These are phyloP conservation scores for Corymbia maculata DNA, from an alignment of 345 rosid genomes.

Conservation along the genomic window DNA sequence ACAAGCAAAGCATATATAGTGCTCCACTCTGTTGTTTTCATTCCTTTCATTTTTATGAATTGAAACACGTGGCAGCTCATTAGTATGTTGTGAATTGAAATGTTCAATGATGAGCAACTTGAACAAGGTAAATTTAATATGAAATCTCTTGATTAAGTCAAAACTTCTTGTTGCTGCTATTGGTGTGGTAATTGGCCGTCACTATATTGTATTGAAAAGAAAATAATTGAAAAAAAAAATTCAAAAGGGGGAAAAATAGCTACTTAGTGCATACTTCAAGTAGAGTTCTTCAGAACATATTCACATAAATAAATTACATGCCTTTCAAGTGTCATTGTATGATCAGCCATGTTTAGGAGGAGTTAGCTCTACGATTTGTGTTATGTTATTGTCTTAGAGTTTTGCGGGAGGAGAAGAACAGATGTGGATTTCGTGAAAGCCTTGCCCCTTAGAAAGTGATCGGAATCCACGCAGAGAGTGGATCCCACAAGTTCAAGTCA, in stretches of 20 bases:
- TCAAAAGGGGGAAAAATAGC: background rate
- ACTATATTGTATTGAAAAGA: accelerated
- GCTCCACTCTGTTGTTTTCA: too few relatives aligned
- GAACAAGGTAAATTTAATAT: too few relatives aligned
- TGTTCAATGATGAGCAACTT: accelerated
- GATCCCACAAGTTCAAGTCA: too few relatives aligned
- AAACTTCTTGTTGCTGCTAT: accelerated
- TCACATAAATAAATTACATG: accelerated
- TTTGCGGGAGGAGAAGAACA: background rate
- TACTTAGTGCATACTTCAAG: background rate
- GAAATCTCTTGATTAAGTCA: too few relatives aligned
- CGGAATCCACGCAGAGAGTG: too few relatives aligned
- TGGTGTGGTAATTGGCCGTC: too few relatives aligned
- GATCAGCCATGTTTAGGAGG: background rate
- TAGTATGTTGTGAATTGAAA: accelerated
- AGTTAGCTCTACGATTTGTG: background rate
- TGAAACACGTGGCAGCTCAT: too few relatives aligned
- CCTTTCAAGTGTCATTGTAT: background rate
- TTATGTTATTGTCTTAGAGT: too few relatives aligned
- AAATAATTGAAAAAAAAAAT: too few relatives aligned
- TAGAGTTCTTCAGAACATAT: background rate
- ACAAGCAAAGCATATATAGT: too few relatives aligned
- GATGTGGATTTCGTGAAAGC: background rate
- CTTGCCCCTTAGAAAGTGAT: too few relatives aligned
- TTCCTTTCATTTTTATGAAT: too few relatives aligned